A percentile compares a stretch with the other conserved stretches of the same genome.
These are phyloP conservation scores for Claviceps citrina DNA, from an alignment of 2,329 filamentous ascomycete genomes.

Conservation along the genomic window DNA sequence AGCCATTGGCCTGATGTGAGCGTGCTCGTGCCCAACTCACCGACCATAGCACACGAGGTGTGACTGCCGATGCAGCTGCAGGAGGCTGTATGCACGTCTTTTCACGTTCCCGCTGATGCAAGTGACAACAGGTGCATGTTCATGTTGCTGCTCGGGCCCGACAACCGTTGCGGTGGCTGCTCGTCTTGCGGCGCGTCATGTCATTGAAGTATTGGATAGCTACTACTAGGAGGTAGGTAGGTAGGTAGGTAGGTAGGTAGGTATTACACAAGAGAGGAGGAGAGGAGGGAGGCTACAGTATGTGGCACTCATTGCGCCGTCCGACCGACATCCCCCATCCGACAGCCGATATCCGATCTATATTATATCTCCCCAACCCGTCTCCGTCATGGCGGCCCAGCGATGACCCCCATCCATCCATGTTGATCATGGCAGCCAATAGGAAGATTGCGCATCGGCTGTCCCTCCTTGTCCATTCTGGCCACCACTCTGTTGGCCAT, in stretches of 20 bases:
- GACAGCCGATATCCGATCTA: too few relatives aligned
- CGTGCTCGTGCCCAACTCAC: slow-evolving; percentile 2
- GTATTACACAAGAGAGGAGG: not conserved
- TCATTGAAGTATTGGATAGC: not conserved
- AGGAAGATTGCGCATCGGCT: not conserved
- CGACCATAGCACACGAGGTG: not conserved
- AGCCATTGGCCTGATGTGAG: too few relatives aligned
- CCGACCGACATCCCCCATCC: too few relatives aligned
- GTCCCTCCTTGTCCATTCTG: not conserved
- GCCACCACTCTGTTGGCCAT: not conserved
- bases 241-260: too few relatives aligned
- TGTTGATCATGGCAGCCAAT: too few relatives aligned
- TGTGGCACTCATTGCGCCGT: too few relatives aligned
- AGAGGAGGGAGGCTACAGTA: too few relatives aligned
- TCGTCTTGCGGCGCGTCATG: not conserved
- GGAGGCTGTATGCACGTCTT: slow-evolving; percentile 2
- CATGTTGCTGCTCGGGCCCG: not conserved
- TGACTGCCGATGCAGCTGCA: not conserved
- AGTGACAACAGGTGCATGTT: not conserved
- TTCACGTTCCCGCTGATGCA: slow-evolving; percentile 1
- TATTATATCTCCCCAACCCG: too few relatives aligned
- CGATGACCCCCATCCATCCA: too few relatives aligned
- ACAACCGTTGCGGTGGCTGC: not conserved
- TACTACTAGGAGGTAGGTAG: too few relatives aligned
- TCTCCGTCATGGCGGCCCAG: too few relatives aligned